Percentiles rank a stretch among this genome's conserved stretches.
These are phyloP conservation scores for Orbilia javanica DNA, from an alignment of 2,329 filamentous ascomycete species.

Conservation along the genomic window DNA sequence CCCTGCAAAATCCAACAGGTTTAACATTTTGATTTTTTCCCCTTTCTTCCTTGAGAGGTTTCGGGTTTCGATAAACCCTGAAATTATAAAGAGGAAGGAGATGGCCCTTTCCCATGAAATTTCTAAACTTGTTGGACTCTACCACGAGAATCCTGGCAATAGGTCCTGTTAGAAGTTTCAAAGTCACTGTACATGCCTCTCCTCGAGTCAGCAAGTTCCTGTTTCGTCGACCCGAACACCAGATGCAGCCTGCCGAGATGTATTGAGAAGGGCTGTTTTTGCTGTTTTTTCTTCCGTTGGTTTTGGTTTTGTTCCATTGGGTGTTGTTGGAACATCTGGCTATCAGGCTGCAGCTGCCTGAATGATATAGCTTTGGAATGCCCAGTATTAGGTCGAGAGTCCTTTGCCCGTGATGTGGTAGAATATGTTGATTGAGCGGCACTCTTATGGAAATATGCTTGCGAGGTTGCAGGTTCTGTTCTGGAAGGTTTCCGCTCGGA, in stretches of 20 bases:
- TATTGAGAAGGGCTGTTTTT: slow-evolving; percentile 37
- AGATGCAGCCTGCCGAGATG: slow-evolving; percentile 47
- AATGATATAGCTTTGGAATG: slow-evolving; percentile 3
- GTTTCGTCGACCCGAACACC: slow-evolving; percentile 47
- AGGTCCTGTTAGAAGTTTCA: slow-evolving; percentile 10
- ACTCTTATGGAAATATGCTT: neutral
- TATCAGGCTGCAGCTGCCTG: slow-evolving; percentile 25
- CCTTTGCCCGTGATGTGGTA: neutral
- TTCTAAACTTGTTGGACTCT: slow-evolving; percentile 24
- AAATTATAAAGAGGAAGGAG: neutral
- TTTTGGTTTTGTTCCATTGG: slow-evolving; percentile 12
- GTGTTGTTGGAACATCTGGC: neutral
- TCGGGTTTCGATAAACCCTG: neutral
- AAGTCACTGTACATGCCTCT: slow-evolving; percentile 51
- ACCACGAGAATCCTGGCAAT: slow-evolving; percentile 44
- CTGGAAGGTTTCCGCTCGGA: neutral
- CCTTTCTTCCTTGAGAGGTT: neutral
- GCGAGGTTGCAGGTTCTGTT: neutral
- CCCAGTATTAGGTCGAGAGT: neutral
- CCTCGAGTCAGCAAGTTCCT: slow-evolving; percentile 44
- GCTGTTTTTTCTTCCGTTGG: slow-evolving; percentile 26
- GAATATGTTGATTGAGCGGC: neutral
- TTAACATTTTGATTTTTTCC: slow-evolving; percentile 28
- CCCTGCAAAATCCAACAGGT: slow-evolving; percentile 22
- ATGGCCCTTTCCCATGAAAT: neutral